Conservation (phyloP, 108 stramenopile genomes). For the Skeletonema menzelii region DNA sequence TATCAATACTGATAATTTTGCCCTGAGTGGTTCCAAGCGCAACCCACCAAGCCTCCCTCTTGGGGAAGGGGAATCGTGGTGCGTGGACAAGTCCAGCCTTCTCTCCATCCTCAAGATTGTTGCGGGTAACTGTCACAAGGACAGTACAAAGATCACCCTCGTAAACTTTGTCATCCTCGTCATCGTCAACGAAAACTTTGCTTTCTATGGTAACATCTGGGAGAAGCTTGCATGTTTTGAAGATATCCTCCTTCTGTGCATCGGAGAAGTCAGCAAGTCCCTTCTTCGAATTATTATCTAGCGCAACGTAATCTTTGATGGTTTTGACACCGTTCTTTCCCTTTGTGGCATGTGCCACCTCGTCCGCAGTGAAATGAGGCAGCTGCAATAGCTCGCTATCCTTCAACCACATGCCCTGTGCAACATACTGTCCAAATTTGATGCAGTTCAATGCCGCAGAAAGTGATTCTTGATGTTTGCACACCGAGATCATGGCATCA, state of each 20-base stretch:
- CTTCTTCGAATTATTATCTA: slow-evolving; percentile 82
- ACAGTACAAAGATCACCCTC: slow-evolving; percentile 96
- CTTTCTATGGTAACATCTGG: slow-evolving; percentile 80
- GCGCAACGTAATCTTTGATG: slow-evolving; percentile 74
- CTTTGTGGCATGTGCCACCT: slow-evolving; percentile 71
- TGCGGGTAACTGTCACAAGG: slow-evolving; percentile 84
- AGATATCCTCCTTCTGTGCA: slow-evolving; percentile 85
- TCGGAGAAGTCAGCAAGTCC: slow-evolving; percentile 81
- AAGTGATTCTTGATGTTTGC: slow-evolving; percentile 87
- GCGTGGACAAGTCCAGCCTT: slow-evolving; percentile 92
- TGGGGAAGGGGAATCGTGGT: slow-evolving; percentile 87
- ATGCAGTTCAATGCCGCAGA: slow-evolving; percentile 87
- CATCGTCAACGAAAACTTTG: slow-evolving; percentile 95
- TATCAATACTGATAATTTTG: slow-evolving; percentile 92
- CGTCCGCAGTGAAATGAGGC: slow-evolving; percentile 86
- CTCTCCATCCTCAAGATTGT: slow-evolving; percentile 87
- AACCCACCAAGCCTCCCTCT: slow-evolving; percentile 96
- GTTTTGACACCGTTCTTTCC: slow-evolving; percentile 57
- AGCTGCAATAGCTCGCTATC: slow-evolving; percentile 87
- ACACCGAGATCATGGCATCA: slow-evolving; percentile 97
- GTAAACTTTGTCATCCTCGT: slow-evolving; percentile 93
- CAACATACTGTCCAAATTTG: slow-evolving; percentile 89
- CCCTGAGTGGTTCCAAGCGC: slow-evolving; percentile 90
- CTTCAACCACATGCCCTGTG: slow-evolving; percentile 93
- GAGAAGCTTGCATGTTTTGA: slow-evolving; percentile 73